phyloP scores from a whole-genome alignment of 176 grass and related monocot genomes.

The Oryza meyeriana region DNA sequence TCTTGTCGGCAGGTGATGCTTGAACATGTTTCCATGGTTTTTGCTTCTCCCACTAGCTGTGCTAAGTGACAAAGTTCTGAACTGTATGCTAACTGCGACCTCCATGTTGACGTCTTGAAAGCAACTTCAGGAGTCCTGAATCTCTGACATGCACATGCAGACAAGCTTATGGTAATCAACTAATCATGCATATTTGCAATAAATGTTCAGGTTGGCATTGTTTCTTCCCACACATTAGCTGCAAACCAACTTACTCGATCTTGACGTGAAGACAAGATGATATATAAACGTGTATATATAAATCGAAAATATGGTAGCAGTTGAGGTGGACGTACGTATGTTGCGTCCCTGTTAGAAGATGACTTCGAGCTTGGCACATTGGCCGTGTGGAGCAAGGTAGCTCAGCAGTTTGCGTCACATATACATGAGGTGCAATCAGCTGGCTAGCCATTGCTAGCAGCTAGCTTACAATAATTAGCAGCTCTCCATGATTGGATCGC shows the following conservation, averaged over 20 bases:
- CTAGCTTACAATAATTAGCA: not conserved
- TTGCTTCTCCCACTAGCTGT: not conserved
- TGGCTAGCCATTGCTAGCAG: not conserved
- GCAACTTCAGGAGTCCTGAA: not conserved
- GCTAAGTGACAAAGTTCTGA: not conserved
- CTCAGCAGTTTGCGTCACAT: not conserved
- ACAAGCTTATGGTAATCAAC: not conserved
- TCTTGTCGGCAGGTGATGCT: not conserved
- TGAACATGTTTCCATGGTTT: not conserved
- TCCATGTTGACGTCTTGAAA: not conserved
- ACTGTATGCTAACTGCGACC: not conserved
- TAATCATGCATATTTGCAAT: not conserved
- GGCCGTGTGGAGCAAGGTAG: constrained; percentile 1
- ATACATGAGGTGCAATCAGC: not conserved
- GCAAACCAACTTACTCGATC: too few species aligned
- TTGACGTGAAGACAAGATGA: not conserved
- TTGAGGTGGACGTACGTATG: not conserved
- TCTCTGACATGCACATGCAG: not conserved
- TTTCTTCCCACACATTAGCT: not conserved
- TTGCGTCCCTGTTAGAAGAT: not conserved
- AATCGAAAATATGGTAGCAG: not conserved
- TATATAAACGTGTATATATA: not conserved
- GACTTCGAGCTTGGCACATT: not conserved
- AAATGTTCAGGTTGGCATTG: not conserved
- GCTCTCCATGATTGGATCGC: not conserved